Evolutionary conservation across 805 yeast species (phyloP).

Genomic region (Wickerhamomyces ciferrii): DNA sequence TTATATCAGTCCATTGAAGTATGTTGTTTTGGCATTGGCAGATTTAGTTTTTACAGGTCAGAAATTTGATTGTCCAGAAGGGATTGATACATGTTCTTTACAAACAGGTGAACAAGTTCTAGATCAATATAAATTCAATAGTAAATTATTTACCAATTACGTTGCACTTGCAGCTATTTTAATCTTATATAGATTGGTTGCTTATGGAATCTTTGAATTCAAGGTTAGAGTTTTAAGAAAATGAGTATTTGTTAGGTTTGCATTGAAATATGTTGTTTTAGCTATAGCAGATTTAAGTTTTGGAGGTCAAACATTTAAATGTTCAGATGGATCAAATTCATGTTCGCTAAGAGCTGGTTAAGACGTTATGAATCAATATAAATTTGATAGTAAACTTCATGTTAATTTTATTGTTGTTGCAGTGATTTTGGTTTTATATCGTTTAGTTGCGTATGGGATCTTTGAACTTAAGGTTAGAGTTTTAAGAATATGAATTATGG

Average conservation of each 20-base stretch:
- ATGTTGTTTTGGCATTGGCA: slow-evolving; percentile 47
- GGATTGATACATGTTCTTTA: slow-evolving; percentile 35
- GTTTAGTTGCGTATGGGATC: slow-evolving; percentile 30
- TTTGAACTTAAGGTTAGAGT: slow-evolving; percentile 8
- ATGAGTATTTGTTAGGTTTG: no score
- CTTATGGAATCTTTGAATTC: slow-evolving; percentile 22
- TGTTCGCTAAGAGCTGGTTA: slow-evolving; percentile 52
- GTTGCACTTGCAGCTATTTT: slow-evolving; percentile 26
- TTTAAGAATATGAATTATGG: neutral
- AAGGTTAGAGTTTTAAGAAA: slow-evolving; percentile 1
- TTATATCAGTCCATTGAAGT: slow-evolving; percentile 74
- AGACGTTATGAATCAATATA: slow-evolving; percentile 48
- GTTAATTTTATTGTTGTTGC: slow-evolving; percentile 33
- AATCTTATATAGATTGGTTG: slow-evolving; percentile 34
- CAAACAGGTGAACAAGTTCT: slow-evolving; percentile 52
- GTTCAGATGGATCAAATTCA: slow-evolving; percentile 26
- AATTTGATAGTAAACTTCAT: slow-evolving; percentile 25
- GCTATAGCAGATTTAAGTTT: slow-evolving; percentile 55
- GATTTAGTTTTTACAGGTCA: slow-evolving; percentile 52
- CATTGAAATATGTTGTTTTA: slow-evolving; percentile 61
- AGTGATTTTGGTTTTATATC: slow-evolving; percentile 24
- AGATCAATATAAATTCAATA: slow-evolving; percentile 34
- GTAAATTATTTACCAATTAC: slow-evolving; percentile 28
- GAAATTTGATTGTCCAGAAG: slow-evolving; percentile 41
- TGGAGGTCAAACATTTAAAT: slow-evolving; percentile 40